Evolutionary conservation across 345 rosid genomes (phyloP), one percentile per base, ranked within the genome.

Genomic region (Noccaea caerulescens): DNA sequence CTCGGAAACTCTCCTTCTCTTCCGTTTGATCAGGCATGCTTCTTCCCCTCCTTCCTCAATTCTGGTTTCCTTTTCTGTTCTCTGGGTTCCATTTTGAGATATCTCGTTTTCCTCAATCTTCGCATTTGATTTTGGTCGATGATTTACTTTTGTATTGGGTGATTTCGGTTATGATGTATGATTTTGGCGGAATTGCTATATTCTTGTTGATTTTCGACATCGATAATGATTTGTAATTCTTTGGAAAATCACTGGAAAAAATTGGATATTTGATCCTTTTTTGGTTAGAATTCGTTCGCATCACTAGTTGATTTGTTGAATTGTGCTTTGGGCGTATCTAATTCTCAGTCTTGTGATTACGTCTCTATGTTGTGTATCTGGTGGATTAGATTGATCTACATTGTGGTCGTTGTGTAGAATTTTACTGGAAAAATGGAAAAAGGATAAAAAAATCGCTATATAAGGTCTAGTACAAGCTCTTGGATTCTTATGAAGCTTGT

Each of bases 1-100:
- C 58, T 46, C 5, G 2, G 13, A 69, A 46, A 52, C 65, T 45
- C 70, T 69, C 36, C 45, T 56, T 69, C 34, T 46, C 12, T 47
- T 62, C 59, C 39, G 39, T 67, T 66, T 66, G 59, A 77, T 72
- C 69, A 3, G 73, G 76, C 77, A 66, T 59, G 77, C 53, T 57
- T 47, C 71, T 37, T 33, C 75, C 33, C 38, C 66, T 39, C 66
- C 54, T 61, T 12, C 32, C 46, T 71, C 70, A 12, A 33, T 56
- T 38, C 39, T 52, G 20, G 16, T 5, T 62, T 41, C 30, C 4
- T n/a, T 7, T 39, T 34, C 23, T 4, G 0, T 49, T 71, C 51
- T 70, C 67, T 66, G 34, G 39, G 11, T 64, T 37, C 13, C 13
- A 27, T 57, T 47, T 57, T 38, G 1, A 12, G 14, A 4, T 20